Percentiles rank a stretch among this genome's conserved stretches.
These are phyloP conservation scores for Didymosphaeria variabile DNA, from an alignment of 2,329 filamentous ascomycete species.

Conservation along the genomic window DNA sequence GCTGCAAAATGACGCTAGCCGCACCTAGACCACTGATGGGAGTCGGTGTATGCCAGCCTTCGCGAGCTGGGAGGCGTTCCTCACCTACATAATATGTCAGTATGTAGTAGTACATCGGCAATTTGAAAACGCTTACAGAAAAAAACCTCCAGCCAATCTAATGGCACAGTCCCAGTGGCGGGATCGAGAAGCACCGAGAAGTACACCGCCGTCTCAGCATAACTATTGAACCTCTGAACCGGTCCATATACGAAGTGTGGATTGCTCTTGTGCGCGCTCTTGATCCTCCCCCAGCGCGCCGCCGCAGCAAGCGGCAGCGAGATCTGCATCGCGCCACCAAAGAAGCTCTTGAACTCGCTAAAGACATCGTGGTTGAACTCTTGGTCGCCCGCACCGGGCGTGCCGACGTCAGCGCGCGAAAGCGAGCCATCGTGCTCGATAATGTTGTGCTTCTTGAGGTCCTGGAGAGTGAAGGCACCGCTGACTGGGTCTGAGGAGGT, in stretches of 20 bases:
- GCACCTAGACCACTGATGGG: slow-evolving; percentile 5
- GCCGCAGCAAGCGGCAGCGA: slow-evolving; percentile 15
- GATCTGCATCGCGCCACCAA: slow-evolving; percentile 15
- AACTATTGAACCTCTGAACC: slow-evolving; percentile 23
- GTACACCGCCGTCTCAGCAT: slow-evolving; percentile 34
- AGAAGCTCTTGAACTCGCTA: slow-evolving; percentile 26
- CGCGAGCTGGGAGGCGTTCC: slow-evolving; percentile 3
- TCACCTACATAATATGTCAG: slow-evolving; percentile 3
- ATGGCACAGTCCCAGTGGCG: slow-evolving; percentile 19
- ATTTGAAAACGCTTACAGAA: slow-evolving; percentile 29
- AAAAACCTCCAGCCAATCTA: slow-evolving; percentile 34
- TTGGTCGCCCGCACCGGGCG: slow-evolving; percentile 44
- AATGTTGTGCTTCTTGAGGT: slow-evolving; percentile 39
- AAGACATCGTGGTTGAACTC: slow-evolving; percentile 31
- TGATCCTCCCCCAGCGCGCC: slow-evolving; percentile 28
- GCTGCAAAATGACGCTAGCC: background rate
- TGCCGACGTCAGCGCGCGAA: slow-evolving; percentile 29
- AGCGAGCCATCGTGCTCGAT: slow-evolving; percentile 48
- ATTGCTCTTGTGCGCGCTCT: slow-evolving; percentile 24
- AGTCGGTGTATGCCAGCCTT: slow-evolving; percentile 1
- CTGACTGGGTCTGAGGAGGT: slow-evolving; percentile 8
- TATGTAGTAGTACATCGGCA: background rate
- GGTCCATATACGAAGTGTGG: slow-evolving; percentile 28
- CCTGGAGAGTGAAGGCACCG: slow-evolving; percentile 34
- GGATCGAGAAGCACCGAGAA: slow-evolving; percentile 26